Percentiles rank a stretch among this genome's conserved stretches.
Evolutionary conservation across 257 asterid genomes (phyloP).

Genomic region (Gentiana straminea): DNA sequence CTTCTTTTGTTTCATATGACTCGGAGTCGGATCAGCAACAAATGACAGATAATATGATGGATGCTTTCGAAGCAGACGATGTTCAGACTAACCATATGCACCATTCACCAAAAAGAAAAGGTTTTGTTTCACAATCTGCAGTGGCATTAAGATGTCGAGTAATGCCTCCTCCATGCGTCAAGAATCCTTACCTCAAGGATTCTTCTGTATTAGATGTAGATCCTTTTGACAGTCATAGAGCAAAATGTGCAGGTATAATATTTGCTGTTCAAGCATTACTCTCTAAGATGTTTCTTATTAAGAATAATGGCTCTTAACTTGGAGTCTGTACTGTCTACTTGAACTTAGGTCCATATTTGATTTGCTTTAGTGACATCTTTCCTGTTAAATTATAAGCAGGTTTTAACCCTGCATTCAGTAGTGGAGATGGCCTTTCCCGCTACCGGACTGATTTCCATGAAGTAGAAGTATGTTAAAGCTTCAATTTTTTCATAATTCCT

Average conservation of each 20-base stretch:
- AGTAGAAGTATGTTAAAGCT: conserved; percentile 40
- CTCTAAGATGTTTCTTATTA: too few species aligned
- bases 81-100: conserved; percentile 22
- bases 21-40: conserved; percentile 18
- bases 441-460: conserved; percentile 84
- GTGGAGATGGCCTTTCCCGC: conserved; percentile 72
- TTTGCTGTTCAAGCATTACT: neutral
- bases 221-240: conserved; percentile 62
- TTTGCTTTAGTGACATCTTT: neutral
- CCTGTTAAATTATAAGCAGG: conserved; percentile 30
- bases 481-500: too few species aligned
- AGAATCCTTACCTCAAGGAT: conserved; percentile 64
- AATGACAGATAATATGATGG: conserved; percentile 13
- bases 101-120: conserved; percentile 31
- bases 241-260: conserved; percentile 68
- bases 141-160: conserved; percentile 92
- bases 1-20: conserved; percentile 22
- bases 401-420: conserved; percentile 36
- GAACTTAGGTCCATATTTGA: neutral
- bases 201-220: conserved; percentile 40
- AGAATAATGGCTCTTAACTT: too few species aligned
- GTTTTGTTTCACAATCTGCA: conserved; percentile 90
- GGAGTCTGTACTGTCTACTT: neutral
- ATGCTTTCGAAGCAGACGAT: conserved; percentile 12
- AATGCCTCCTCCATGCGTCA: conserved; percentile 95